Percentiles rank a stretch among this genome's conserved stretches.
These are phyloP conservation scores for Ogataea haglerorum DNA, from an alignment of 805 yeast genomes.

Conservation along the genomic window DNA sequence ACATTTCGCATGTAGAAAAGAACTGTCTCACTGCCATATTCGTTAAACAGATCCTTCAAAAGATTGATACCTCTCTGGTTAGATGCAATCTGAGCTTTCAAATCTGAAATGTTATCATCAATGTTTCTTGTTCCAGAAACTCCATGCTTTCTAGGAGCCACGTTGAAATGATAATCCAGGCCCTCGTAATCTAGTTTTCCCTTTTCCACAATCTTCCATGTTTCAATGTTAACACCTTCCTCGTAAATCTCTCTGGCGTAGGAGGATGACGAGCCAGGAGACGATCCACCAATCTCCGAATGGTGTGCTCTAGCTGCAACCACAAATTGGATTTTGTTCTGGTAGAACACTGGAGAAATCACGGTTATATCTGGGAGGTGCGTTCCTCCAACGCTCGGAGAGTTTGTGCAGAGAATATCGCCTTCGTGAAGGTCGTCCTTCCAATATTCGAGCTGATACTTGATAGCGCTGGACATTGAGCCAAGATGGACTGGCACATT, in stretches of 20 bases:
- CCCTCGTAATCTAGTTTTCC: conserved; percentile 55
- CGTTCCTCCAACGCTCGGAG: conserved; percentile 45
- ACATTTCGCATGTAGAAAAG: conserved; percentile 46
- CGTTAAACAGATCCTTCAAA: conserved; percentile 40
- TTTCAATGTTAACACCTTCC: conserved; percentile 54
- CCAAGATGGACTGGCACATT: conserved; percentile 48
- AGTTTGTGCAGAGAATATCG: conserved; percentile 42
- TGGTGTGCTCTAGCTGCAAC: conserved; percentile 61
- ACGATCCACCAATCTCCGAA: conserved; percentile 60
- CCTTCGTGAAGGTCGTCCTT: conserved; percentile 37
- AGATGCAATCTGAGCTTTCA: conserved; percentile 50
- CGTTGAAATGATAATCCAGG: conserved; percentile 41
- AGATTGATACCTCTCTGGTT: conserved; percentile 49
- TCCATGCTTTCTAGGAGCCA: conserved; percentile 49
- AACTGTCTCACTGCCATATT: conserved; percentile 41
- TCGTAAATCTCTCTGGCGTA: conserved; percentile 49
- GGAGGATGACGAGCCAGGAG: conserved; percentile 57
- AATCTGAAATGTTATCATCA: conserved; percentile 50
- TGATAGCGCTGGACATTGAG: conserved; percentile 43
- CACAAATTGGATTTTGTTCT: conserved; percentile 45
- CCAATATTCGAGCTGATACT: conserved; percentile 38
- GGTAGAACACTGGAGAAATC: conserved; percentile 51
- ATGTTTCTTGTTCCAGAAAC: conserved; percentile 55
- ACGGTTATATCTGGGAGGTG: conserved; percentile 53
- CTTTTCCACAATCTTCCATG: conserved; percentile 46